Evolutionary conservation across 768 basidiomycete species (phyloP), one percentile per base, ranked within the genome.

Genomic region (Fomitopsis serialis): DNA sequence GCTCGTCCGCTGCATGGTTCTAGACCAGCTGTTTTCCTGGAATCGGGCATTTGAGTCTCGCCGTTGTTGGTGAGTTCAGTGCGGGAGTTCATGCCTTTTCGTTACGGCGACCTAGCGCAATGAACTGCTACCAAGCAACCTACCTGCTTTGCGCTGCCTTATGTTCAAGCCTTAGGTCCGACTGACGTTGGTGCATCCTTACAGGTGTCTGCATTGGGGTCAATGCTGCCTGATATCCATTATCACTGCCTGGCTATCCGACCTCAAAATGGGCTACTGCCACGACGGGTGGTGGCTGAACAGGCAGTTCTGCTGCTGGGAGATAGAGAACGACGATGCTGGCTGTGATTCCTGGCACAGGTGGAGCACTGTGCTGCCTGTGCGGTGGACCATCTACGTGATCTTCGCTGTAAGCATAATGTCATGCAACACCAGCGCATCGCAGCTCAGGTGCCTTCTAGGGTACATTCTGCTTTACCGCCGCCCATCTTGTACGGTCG

Each of bases 231-330:
- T 98, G 49, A 94, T 97, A 48, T 93, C 94, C 27, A 97, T 99
- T 61, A 74, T 94, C 55, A 97, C 92, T 45, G 92, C 90, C 70
- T 99, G 97, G 97, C 80, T 99, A 22, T 93, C 94, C 2, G 96
- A 98, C 69, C 84, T 98, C 58, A 98, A 98, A 73, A 89, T 95
- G 75, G 97, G 97, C 1, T 97, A 98, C 65, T 99, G 97, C 70
- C 78, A 82, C 3, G 92, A 94, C 59, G 95, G 92, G 1, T 99
- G 97, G 97, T 99, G 97, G 96, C 68, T 99, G 52, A 97, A 95
- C 69, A 86, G 93, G 62, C 91, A 97, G 64, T 98, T 98, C 68
- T 99, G 97, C 70, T 99, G 97, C 66, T 94, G 95, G 87, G 97
- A 98, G 65, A 85, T 98, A 51, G 92, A 93, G 57, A 78, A 75